Percentiles rank a stretch among this genome's conserved stretches.
phyloP scores from a whole-genome alignment of 345 rosid genomes.

The Eutrema japonicum region DNA sequence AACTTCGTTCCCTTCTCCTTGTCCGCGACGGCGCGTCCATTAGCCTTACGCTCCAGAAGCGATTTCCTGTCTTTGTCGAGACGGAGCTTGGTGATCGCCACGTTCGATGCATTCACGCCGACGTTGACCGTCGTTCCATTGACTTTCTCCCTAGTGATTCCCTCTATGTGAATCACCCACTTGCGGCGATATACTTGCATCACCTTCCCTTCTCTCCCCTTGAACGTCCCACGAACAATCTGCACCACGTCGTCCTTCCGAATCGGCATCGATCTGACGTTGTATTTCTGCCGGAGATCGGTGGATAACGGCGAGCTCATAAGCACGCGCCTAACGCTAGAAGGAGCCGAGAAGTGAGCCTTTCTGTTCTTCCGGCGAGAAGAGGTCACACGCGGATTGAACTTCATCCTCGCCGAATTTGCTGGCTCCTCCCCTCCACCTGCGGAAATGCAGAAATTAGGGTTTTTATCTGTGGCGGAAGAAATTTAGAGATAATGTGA shows the following conservation, averaged over 20 bases:
- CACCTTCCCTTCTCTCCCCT: slow-evolving; percentile 75
- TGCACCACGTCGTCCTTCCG: slow-evolving; percentile 77
- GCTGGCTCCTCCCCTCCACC: background rate
- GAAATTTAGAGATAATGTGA: background rate
- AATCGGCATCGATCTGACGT: slow-evolving; percentile 69
- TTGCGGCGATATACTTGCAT: slow-evolving; percentile 70
- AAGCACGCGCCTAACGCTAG: slow-evolving; percentile 63
- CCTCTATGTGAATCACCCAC: slow-evolving; percentile 81
- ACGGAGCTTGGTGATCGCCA: slow-evolving; percentile 63
- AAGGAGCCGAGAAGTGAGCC: slow-evolving; percentile 73
- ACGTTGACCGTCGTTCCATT: slow-evolving; percentile 77
- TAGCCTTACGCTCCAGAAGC: slow-evolving; percentile 67
- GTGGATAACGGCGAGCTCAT: slow-evolving; percentile 69
- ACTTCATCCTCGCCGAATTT: slow-evolving; percentile 54
- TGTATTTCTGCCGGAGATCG: slow-evolving; percentile 70
- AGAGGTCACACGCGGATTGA: slow-evolving; percentile 64
- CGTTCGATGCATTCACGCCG: slow-evolving; percentile 67
- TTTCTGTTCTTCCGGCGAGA: slow-evolving; percentile 77
- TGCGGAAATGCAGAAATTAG: slow-evolving; percentile 3
- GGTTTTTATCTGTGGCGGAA: slow-evolving; percentile 20
- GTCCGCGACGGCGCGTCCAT: slow-evolving; percentile 69
- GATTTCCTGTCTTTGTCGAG: slow-evolving; percentile 73
- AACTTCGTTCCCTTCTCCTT: slow-evolving; percentile 78
- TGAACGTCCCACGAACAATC: slow-evolving; percentile 70
- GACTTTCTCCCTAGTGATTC: slow-evolving; percentile 72